phyloP scores from a whole-genome alignment of 257 asterid genomes.

The Lycium barbarum region DNA sequence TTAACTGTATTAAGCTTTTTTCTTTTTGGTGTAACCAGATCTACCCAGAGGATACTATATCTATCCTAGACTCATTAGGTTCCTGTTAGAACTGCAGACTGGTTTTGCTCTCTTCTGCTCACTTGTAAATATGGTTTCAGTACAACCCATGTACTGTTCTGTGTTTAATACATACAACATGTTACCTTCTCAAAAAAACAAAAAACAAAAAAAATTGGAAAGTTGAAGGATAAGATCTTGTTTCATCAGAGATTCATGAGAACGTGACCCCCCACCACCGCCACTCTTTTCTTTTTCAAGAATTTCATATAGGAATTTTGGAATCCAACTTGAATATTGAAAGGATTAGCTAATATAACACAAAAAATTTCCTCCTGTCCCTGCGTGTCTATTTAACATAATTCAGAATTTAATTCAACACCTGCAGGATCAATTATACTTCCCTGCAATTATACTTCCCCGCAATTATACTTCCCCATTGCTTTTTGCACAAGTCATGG shows the following conservation, averaged over 20 bases:
- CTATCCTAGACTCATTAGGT: no score
- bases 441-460: neutral
- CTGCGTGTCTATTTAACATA: neutral
- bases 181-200: no score
- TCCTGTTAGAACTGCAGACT: no score
- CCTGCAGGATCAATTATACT: neutral
- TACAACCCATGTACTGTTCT: no score
- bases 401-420: neutral
- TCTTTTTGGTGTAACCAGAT: no score
- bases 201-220: no score
- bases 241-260: constrained; percentile 8
- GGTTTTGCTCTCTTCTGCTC: no score
- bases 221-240: neutral
- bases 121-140: no score
- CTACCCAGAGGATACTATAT: no score
- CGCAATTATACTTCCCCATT: neutral
- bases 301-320: neutral
- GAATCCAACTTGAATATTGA: neutral
- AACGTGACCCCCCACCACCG: neutral
- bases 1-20: no score
- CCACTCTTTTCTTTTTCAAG: neutral
- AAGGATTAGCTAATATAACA: neutral
- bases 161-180: no score
- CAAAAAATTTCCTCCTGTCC: neutral
- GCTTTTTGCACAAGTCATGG: constrained; percentile 4